phyloP scores from a whole-genome alignment of 495 filamentous ascomycete genomes.

The Aspergillus cristatus region DNA sequence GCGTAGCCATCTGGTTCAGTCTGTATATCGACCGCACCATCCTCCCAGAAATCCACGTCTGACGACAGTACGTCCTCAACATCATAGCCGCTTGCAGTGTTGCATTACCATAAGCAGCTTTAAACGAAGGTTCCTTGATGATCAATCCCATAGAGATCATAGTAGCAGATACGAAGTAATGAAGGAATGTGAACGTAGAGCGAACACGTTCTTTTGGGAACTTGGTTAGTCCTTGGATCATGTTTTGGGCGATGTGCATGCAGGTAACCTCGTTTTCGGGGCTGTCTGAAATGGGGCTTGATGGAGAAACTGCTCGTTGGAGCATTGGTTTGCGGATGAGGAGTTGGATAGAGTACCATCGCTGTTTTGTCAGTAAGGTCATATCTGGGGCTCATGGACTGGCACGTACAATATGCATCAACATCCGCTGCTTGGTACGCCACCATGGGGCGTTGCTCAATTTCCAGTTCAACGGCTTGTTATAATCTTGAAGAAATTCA shows the following conservation, averaged over 20 bases:
- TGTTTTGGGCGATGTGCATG: conserved; percentile 11
- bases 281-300: conserved; percentile 2
- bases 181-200: conserved; percentile 19
- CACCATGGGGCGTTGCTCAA: conserved; percentile 7
- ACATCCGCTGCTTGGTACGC: conserved; percentile 14
- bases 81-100: conserved; percentile 11
- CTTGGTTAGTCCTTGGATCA: conserved; percentile 14
- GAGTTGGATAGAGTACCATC: conserved; percentile 19
- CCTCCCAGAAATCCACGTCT: conserved; percentile 21
- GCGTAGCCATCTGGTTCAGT: conserved; percentile 15
- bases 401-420: conserved; percentile 18
- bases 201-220: conserved; percentile 16
- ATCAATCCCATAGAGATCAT: conserved; percentile 17
- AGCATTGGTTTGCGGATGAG: conserved; percentile 18
- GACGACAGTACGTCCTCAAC: conserved; percentile 14
- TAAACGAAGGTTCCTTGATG: conserved; percentile 14
- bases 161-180: conserved; percentile 13
- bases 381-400: no score
- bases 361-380: conserved; percentile 6
- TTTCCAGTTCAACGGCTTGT: neutral
- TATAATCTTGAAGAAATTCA: conserved; percentile 12
- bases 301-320: neutral
- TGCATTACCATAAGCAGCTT: conserved; percentile 3
- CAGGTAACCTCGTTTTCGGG: conserved; percentile 17
- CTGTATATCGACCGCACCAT: conserved; percentile 15